These are phyloP conservation scores for Nannochloropsis limnetica DNA, from an alignment of 352 stramenopile genomes.

Conservation along the genomic window DNA sequence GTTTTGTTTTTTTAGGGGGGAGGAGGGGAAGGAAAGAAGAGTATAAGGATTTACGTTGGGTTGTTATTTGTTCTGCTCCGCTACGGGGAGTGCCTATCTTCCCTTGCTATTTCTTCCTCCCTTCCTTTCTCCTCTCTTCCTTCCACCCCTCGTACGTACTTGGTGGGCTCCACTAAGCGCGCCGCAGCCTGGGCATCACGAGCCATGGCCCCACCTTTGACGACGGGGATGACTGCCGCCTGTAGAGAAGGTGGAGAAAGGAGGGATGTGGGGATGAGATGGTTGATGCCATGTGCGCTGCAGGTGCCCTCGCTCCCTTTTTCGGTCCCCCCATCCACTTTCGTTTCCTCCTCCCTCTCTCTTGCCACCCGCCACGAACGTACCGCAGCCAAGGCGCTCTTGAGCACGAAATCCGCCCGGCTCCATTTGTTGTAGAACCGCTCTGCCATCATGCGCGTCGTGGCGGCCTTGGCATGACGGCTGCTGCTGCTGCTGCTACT, in stretches of 20 bases:
- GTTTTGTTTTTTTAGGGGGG: not conserved
- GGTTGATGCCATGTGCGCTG: not conserved
- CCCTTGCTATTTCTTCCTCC: not conserved
- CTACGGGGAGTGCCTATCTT: not conserved
- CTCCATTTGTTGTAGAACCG: slow-evolving; percentile 27
- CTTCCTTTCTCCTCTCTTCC: not conserved
- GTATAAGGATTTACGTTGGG: no score
- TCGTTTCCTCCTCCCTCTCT: not conserved
- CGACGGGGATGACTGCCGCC: not conserved
- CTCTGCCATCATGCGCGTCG: slow-evolving; percentile 28
- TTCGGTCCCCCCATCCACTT: no score
- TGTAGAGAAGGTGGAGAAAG: not conserved
- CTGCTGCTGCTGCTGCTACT: not conserved
- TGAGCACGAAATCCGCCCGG: slow-evolving; percentile 29
- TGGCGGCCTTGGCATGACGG: not conserved
- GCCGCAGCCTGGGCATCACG: not conserved
- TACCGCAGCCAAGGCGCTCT: not conserved
- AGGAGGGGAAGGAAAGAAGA: not conserved
- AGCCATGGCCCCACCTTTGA: not conserved
- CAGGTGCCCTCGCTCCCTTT: not conserved
- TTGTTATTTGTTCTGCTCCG: no score
- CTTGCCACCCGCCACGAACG: not conserved
- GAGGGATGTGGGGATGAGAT: not conserved
- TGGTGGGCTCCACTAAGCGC: not conserved
- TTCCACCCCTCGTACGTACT: not conserved